These are phyloP conservation scores for Penicillium digitatum DNA, from an alignment of 2,329 filamentous ascomycete species.

Conservation along the genomic window DNA sequence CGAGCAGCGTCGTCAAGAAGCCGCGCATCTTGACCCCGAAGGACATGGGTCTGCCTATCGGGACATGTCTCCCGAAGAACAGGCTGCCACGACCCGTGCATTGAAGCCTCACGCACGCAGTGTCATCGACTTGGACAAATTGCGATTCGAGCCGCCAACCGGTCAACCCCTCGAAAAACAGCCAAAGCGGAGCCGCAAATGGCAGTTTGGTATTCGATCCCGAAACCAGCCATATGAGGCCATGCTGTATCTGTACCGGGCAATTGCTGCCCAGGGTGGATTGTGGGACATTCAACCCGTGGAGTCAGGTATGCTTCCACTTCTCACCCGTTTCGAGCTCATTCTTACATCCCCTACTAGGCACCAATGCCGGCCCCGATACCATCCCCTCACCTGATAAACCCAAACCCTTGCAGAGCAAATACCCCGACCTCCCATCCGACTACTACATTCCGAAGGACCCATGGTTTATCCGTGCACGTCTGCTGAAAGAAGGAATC, in stretches of 20 bases:
- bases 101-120: slow-evolving; percentile 81
- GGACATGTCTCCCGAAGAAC: slow-evolving; percentile 59
- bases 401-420: slow-evolving; percentile 40
- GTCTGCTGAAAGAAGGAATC: slow-evolving; percentile 80
- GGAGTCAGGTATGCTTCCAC: slow-evolving; percentile 33
- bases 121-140: slow-evolving; percentile 61
- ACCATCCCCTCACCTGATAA: slow-evolving; percentile 32
- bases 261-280: slow-evolving; percentile 79
- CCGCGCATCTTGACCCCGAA: slow-evolving; percentile 19
- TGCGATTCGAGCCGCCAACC: slow-evolving; percentile 56
- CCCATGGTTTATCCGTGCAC: slow-evolving; percentile 88
- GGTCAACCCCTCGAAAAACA: slow-evolving; percentile 42
- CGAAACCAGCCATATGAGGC: slow-evolving; percentile 93
- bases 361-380: slow-evolving; percentile 38
- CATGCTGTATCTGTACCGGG: slow-evolving; percentile 91
- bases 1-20: slow-evolving; percentile 43
- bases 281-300: slow-evolving; percentile 67
- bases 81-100: slow-evolving; percentile 73
- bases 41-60: slow-evolving; percentile 18
- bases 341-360: slow-evolving; percentile 24
- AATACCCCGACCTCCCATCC: slow-evolving; percentile 44
- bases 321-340: not conserved
- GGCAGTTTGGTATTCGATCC: slow-evolving; percentile 97
- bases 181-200: slow-evolving; percentile 70
- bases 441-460: slow-evolving; percentile 86